Base-by-base conservation (phyloP, 176 grass and related monocot genomes). In the Puya raimondii region DNA sequence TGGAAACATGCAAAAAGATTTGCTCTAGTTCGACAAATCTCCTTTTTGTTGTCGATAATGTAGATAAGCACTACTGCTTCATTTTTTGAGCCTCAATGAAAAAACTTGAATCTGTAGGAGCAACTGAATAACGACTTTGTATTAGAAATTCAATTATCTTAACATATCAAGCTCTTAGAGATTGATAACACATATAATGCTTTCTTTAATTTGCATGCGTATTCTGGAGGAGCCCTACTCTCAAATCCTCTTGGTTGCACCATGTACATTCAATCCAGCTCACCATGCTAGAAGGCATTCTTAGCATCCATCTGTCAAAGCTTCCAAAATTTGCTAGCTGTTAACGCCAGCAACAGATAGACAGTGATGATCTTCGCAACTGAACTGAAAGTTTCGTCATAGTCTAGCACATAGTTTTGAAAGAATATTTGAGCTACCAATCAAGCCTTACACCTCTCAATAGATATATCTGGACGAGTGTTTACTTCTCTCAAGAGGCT, bases 141-240 rank as follows among this genome's bases (percentile, higher is more conserved):
- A 68, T 12, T 3, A 50, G 22, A 10, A 80, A 82, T 63, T 76
- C 23, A 15, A 7, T 3, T 16, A 76, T 82, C n/a, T 71, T 76
- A 0, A 23, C 12, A 15, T 82, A 76, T 66, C 80, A 76, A 23
- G 48, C 49, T 26, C 69, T 71, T 13, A 22, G 70, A 42, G 57
- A 33, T 22, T 73, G 21, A 73, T 16, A 79, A 17, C 2, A 52
- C 54, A 42, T 79, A 71, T 2, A 79, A 12, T 27, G 67, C 76
- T 56, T 79, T 80, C 58, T 56, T 73, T 13, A 80, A 25, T 3
- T 80, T 80, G 49, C 69, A 80, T 0, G 68, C 49, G 12, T 80
- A 68, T 15, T 67, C n/a, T n/a, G n/a, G n/a, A n/a, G n/a, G n/a
- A n/a, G n/a, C n/a, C n/a, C n/a, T n/a, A n/a, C n/a, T n/a, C n/a